A percentile compares a stretch with the other conserved stretches of the same genome.
Conservation (phyloP, 192 early-diverging fungal genomes). For the Rhizoclosmatium globosum region DNA sequence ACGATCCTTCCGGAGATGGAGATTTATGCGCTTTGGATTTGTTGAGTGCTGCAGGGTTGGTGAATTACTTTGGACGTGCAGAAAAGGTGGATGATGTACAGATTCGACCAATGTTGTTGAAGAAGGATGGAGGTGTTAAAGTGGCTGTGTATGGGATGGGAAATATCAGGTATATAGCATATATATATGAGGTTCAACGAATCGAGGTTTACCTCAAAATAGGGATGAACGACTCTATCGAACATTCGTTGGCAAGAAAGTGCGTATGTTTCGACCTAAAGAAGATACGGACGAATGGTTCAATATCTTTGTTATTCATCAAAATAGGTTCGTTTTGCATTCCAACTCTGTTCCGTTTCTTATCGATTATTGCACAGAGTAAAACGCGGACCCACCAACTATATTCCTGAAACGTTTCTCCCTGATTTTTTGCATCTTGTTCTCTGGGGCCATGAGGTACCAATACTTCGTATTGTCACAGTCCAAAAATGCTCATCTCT, state of each 20-base stretch:
- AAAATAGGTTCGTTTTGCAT: slow-evolving; percentile 71
- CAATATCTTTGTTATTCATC: slow-evolving; percentile 90
- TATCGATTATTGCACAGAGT: slow-evolving; percentile 50
- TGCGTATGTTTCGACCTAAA: slow-evolving; percentile 75
- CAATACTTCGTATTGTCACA: not conserved
- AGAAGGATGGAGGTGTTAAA: slow-evolving; percentile 74
- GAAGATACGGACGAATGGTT: slow-evolving; percentile 82
- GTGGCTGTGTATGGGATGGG: slow-evolving; percentile 91
- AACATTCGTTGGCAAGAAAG: slow-evolving; percentile 73
- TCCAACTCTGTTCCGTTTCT: not conserved
- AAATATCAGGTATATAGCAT: slow-evolving; percentile 63
- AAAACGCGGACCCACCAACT: slow-evolving; percentile 80
- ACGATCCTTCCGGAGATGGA: slow-evolving; percentile 83
- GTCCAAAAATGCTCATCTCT: not conserved
- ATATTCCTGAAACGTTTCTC: slow-evolving; percentile 89
- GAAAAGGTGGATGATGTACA: slow-evolving; percentile 76
- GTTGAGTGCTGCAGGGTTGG: slow-evolving; percentile 76
- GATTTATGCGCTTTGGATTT: slow-evolving; percentile 85
- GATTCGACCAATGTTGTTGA: slow-evolving; percentile 81
- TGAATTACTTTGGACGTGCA: slow-evolving; percentile 94
- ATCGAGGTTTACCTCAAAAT: not conserved
- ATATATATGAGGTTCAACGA: not conserved
- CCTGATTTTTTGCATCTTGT: slow-evolving; percentile 83
- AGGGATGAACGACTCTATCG: slow-evolving; percentile 89
- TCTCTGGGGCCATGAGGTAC: slow-evolving; percentile 91